Evolutionary conservation across 768 basidiomycete genomes (phyloP).

Genomic region (Boletus patriciae): DNA sequence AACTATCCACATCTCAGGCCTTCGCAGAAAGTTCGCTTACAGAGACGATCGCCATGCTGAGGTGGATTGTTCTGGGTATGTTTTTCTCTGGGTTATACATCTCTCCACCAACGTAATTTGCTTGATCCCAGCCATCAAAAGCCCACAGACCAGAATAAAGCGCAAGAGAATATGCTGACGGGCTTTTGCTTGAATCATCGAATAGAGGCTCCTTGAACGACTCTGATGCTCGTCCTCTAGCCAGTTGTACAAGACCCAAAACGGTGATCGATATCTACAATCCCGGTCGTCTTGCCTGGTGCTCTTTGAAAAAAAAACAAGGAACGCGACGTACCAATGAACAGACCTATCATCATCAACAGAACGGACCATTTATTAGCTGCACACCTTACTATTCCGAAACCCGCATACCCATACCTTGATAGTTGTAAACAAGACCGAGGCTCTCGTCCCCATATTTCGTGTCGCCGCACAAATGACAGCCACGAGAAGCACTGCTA

Average conservation of each 20-base stretch:
- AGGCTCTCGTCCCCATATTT: constrained; percentile 75
- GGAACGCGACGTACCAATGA: constrained; percentile 54
- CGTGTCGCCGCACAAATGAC: constrained; percentile 76
- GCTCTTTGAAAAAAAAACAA: not conserved
- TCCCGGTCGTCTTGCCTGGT: not conserved
- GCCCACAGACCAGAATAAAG: constrained; percentile 96
- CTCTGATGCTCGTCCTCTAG: constrained; percentile 64
- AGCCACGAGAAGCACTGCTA: constrained; percentile 70
- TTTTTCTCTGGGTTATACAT: constrained; percentile 80
- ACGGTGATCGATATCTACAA: constrained; percentile 67
- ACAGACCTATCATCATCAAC: constrained; percentile 44
- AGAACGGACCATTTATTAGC: not conserved
- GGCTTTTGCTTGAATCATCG: constrained; percentile 68
- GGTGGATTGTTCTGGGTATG: constrained; percentile 85
- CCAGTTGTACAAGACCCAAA: constrained; percentile 76
- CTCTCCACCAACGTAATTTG: constrained; percentile 89
- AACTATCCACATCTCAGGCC: not conserved
- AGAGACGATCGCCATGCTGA: constrained; percentile 82
- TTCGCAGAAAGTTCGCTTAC: constrained; percentile 40
- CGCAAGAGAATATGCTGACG: constrained; percentile 88
- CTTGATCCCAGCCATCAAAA: constrained; percentile 95
- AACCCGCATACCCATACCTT: constrained; percentile 65
- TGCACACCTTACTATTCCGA: not conserved
- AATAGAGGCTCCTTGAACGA: constrained; percentile 73
- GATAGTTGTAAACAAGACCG: constrained; percentile 83